Base-by-base conservation (phyloP, 805 yeast genomes). In the Cyberlindnera mississippiensis region DNA sequence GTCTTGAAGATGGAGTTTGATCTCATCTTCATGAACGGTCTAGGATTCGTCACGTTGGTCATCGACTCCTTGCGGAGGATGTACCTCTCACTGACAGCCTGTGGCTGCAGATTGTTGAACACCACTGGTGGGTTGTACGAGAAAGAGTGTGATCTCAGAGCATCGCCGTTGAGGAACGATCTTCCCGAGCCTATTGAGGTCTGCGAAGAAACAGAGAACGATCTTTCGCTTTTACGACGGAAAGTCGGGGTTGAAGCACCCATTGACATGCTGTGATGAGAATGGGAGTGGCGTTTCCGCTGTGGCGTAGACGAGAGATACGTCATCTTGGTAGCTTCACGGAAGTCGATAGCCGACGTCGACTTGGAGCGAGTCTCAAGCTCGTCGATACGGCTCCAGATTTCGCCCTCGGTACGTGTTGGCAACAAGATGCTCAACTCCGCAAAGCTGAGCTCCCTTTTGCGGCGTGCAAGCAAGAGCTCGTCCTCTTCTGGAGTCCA, bases 371-470 rank as follows among this genome's bases (percentile, higher is more conserved):
- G 35, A 7, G 35, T 32, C 15, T 67, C 71, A 30, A 79, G 57
- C 38, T 69, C 63, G 37, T 69, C 75, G 17, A 84, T 75, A 46
- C 93, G 69, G 29, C 73, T 62, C 69, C 76, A 71, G 33, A 88
- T 88, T 51, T 86, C 93, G n/a, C 69, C 69, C 57, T 84, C 89
- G 0, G 93, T 71, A 49, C 87, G 75, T 43, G 73, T 74, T 13
- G 93, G 91, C 33, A 88, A 66, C 39, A 88, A 62, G 27, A 87
- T 80, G 13, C 83, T 73, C 29, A 88, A 66, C 62, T 88, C 96
- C 14, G 82, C 83, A 53, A 83, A 71, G 27, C 83, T 74, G 31
- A 88, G 63, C 41, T 82, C 82, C 49, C 79, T 66, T 37, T 74
- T 65, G 9, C 76, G 62, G 38, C 84, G 67, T 45, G 75, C 69